A percentile compares a stretch with the other conserved stretches of the same genome.
These are phyloP conservation scores for Aspergillus cristatus DNA, from an alignment of 495 filamentous ascomycete species.

Conservation along the genomic window DNA sequence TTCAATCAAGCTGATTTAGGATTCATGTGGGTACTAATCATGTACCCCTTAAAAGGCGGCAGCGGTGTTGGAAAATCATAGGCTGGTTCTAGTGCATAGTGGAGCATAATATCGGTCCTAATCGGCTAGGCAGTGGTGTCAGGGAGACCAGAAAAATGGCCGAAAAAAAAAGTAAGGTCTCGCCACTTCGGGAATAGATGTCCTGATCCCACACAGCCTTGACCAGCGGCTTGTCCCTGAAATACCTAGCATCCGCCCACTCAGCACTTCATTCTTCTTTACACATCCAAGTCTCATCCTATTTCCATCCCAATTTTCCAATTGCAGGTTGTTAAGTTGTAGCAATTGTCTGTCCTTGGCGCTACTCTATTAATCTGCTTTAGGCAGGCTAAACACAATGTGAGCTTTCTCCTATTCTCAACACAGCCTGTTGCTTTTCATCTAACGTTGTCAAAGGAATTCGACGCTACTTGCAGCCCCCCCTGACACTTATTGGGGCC, in stretches of 20 bases:
- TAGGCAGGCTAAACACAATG: constrained; percentile 1
- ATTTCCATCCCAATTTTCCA: background rate
- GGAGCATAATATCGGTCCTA: constrained; percentile 14
- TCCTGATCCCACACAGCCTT: constrained; percentile 11
- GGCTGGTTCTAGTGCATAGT: background rate
- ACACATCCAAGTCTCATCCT: constrained; percentile 1
- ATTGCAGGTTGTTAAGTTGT: background rate
- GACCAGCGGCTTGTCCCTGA: constrained; percentile 10
- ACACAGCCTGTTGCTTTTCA: background rate
- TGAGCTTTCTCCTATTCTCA: background rate
- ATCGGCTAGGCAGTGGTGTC: constrained; percentile 34
- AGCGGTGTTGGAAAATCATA: too few relatives aligned
- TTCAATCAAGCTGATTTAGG: too few relatives aligned
- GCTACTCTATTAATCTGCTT: background rate
- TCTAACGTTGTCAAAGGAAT: constrained; percentile 33
- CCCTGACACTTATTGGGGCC: constrained; percentile 61
- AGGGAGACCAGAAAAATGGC: constrained; percentile 17
- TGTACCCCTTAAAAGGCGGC: too few relatives aligned
- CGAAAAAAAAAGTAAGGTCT: constrained; percentile 19
- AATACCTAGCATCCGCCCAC: constrained; percentile 9
- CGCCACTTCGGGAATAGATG: constrained; percentile 33
- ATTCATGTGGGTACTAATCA: too few relatives aligned
- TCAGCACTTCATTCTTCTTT: background rate
- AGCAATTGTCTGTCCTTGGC: background rate
- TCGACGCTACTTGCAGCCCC: constrained; percentile 42